Base-by-base conservation (phyloP, 2,329 filamentous ascomycete genomes). In the Zymoseptoria pseudotritici region DNA sequence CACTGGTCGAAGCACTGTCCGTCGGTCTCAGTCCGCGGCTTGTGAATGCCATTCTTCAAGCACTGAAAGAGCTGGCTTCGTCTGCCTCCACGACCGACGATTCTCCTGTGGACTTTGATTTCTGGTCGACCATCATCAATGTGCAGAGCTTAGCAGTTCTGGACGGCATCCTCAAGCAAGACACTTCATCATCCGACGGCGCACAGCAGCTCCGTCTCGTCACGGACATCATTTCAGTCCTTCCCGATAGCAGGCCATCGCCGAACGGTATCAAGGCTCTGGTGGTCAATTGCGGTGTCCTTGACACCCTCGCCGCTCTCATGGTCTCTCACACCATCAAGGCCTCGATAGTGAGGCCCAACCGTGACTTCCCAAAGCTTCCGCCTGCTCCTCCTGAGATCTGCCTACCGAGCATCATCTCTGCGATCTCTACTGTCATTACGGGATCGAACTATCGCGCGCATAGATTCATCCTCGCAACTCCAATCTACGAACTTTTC, bases 371-470 rank as follows among this genome's bases (percentile, higher is more conserved):
- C 20, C 60, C 63, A 29, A 60, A 59, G 9, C 63, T 70, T 24
- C 75, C 80, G 3, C 79, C 87, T 22, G 84, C 89, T 7, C 81
- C 83, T 2, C 76, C 79, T 13, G 78, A 77, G 17, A 79, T 83
- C 17, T 24, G 82, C 61, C 75, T 96, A 49, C 81, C 85, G 1
- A 84, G 85, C 9, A 83, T 96, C 19, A 76, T 97, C 6, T 87
- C 91, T 63, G 90, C 92, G 0, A 83, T 96, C 55, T 82, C 86
- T 20, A 82, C 86, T 53, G 88, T 97, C 54, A 83, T 96, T 55
- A 83, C 86, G 62, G 85, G 90, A 67, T 97, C 93, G 0, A 87
- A 86, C 66, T 89, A 87, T 73, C 84, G 91, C 58, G 86, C 90
- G 9, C 87, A 87, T 64, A 83, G 90, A 17, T 71, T 74, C 56